phyloP scores from a whole-genome alignment of 805 yeast genomes.

The Starmerella floris region DNA sequence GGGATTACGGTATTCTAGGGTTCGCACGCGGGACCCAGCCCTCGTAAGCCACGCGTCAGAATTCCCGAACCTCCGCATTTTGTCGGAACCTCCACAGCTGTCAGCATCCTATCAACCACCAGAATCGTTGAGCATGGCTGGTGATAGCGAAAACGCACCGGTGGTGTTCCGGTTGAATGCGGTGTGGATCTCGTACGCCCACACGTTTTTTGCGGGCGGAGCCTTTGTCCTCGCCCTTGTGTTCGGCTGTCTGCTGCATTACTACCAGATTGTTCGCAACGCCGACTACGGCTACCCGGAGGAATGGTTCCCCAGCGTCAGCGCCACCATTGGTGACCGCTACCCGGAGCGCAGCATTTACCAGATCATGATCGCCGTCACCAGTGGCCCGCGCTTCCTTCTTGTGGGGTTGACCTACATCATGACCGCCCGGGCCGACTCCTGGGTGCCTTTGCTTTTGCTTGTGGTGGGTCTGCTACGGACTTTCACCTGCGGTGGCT shows the following conservation, averaged over 20 bases:
- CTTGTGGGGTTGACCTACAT: constrained; percentile 39
- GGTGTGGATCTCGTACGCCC: constrained; percentile 53
- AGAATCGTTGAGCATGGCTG: not conserved
- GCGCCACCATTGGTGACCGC: constrained; percentile 93
- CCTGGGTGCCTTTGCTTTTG: constrained; percentile 29
- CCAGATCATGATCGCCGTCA: constrained; percentile 80
- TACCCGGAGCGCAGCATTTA: constrained; percentile 91
- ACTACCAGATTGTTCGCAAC: constrained; percentile 75
- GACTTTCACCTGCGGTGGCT: constrained; percentile 93
- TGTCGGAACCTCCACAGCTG: too few relatives aligned
- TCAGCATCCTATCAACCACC: too few relatives aligned
- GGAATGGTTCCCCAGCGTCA: constrained; percentile 97
- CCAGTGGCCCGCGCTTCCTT: constrained; percentile 83
- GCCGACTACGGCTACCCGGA: constrained; percentile 84
- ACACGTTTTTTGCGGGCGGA: constrained; percentile 53
- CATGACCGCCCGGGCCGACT: constrained; percentile 27
- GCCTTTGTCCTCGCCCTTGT: constrained; percentile 67
- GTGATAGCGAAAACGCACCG: not conserved
- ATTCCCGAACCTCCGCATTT: too few relatives aligned
- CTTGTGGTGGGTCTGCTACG: constrained; percentile 58
- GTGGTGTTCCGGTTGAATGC: constrained; percentile 30
- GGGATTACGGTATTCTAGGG: too few relatives aligned
- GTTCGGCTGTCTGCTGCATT: constrained; percentile 68
- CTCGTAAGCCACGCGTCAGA: too few relatives aligned
- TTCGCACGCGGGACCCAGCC: too few relatives aligned